Conservation (phyloP, 176 grass and related monocot genomes). For the Paspalum vaginatum region DNA sequence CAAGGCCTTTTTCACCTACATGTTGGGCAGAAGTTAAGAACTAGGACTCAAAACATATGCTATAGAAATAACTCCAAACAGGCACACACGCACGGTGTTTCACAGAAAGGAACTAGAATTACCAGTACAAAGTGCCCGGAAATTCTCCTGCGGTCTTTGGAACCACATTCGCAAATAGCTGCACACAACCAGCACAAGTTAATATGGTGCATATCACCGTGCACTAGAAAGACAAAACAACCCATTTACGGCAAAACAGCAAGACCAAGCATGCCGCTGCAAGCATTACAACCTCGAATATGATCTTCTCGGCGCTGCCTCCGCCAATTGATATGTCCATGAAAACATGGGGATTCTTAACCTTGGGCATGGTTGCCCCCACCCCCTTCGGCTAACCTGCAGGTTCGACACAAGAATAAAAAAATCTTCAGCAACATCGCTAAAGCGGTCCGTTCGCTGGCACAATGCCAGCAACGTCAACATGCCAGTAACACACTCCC, state of each 20-base stretch:
- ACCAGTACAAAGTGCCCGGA: slow-evolving; percentile 84
- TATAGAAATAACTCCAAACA: not conserved
- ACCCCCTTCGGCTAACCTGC: slow-evolving; percentile 32
- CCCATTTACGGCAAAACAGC: not conserved
- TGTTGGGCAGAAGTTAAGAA: slow-evolving; percentile 20
- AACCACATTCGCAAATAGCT: slow-evolving; percentile 70
- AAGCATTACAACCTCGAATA: slow-evolving; percentile 53
- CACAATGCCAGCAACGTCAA: not conserved
- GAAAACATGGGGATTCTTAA: slow-evolving; percentile 65
- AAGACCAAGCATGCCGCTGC: not conserved
- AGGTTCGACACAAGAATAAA: not conserved
- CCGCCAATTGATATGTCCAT: slow-evolving; percentile 63
- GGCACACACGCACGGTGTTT: not conserved
- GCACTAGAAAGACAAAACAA: not conserved
- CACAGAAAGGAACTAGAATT: slow-evolving; percentile 31
- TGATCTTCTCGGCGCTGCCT: slow-evolving; percentile 45
- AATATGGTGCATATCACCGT: not conserved
- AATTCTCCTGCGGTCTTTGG: slow-evolving; percentile 73
- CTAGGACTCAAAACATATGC: slow-evolving; percentile 14
- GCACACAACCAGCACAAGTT: slow-evolving; percentile 20
- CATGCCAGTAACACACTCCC: not conserved
- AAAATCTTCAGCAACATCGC: slow-evolving; percentile 22
- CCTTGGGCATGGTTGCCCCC: slow-evolving; percentile 49
- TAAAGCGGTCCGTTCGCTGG: not conserved
- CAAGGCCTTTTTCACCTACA: slow-evolving; percentile 64